Conservation (phyloP, 176 grass and related monocot genomes). For the Ensete glaucum region DNA sequence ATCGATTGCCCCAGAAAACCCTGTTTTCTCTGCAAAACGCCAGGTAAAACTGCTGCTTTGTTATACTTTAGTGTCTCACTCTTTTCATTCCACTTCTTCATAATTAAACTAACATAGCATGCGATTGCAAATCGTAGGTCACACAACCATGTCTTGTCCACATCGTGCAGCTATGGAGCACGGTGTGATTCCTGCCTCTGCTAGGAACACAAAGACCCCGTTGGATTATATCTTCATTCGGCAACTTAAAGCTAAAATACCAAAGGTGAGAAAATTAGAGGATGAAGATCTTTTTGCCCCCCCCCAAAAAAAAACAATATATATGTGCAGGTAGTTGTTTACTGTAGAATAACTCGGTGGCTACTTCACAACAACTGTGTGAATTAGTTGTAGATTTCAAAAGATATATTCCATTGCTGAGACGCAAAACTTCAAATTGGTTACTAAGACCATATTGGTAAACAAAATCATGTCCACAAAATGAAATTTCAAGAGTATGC, state of each 20-base stretch:
- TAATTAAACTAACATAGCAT: neutral
- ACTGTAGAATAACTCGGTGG: neutral
- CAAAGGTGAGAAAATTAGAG: slow-evolving; percentile 22
- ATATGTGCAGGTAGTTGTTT: neutral
- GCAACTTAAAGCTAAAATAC: slow-evolving; percentile 65
- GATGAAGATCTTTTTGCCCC: neutral
- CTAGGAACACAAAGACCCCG: slow-evolving; percentile 49
- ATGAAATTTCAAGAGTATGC: no score
- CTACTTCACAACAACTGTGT: neutral
- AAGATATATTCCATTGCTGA: neutral
- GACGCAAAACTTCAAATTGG: neutral
- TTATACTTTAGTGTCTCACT: neutral
- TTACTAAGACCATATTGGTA: neutral
- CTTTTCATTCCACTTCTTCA: no score
- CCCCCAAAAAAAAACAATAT: neutral
- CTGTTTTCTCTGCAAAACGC: slow-evolving; percentile 94
- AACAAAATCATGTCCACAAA: no score
- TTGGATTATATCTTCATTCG: slow-evolving; percentile 83
- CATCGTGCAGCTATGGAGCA: slow-evolving; percentile 88
- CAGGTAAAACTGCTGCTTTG: slow-evolving; percentile 31
- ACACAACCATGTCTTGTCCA: slow-evolving; percentile 82
- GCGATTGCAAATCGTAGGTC: slow-evolving; percentile 33
- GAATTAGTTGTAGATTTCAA: no score
- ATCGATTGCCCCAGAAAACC: slow-evolving; percentile 93
- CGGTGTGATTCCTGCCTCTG: slow-evolving; percentile 64